Evolutionary conservation across 2,329 filamentous ascomycete genomes (phyloP).

Genomic region (Aspergillus floridensis): DNA sequence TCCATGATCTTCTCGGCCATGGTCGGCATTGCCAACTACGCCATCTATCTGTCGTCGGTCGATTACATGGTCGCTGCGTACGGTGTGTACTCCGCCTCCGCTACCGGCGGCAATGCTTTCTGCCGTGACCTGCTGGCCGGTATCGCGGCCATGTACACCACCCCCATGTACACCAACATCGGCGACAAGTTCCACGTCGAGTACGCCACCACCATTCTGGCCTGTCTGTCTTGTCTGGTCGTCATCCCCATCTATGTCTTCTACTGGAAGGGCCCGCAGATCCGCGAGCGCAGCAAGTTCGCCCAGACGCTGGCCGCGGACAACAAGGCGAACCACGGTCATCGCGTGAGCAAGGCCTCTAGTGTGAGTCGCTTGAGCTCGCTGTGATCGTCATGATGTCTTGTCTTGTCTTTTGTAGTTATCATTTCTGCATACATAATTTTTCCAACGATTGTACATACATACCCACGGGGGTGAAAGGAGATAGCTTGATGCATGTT

Average conservation of each 20-base stretch:
- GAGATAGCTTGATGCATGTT: no score
- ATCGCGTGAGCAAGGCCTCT: conserved; percentile 25
- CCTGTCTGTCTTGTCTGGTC: conserved; percentile 57
- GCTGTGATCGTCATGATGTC: no score
- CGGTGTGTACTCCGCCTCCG: conserved; percentile 68
- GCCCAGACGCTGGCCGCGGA: conserved; percentile 53
- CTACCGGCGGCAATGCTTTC: conserved; percentile 72
- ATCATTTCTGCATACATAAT: not conserved
- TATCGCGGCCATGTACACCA: conserved; percentile 65
- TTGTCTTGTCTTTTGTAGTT: no score
- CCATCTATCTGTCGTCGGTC: conserved; percentile 71
- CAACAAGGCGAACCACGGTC: conserved; percentile 21
- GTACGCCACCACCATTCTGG: conserved; percentile 59
- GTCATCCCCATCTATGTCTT: conserved; percentile 62
- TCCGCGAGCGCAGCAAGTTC: conserved; percentile 59
- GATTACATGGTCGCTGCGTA: conserved; percentile 75
- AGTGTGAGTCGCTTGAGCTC: not conserved
- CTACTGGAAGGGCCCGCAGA: conserved; percentile 58
- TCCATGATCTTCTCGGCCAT: conserved; percentile 64
- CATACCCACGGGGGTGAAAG: no score
- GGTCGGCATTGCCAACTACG: conserved; percentile 69
- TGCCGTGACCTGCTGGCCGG: conserved; percentile 70
- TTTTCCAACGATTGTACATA: no score
- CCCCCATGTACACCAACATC: conserved; percentile 63
- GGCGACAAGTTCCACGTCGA: conserved; percentile 52